Evolutionary conservation across 352 stramenopile species (phyloP).

Genomic region (Globisporangium recalcitrans): DNA sequence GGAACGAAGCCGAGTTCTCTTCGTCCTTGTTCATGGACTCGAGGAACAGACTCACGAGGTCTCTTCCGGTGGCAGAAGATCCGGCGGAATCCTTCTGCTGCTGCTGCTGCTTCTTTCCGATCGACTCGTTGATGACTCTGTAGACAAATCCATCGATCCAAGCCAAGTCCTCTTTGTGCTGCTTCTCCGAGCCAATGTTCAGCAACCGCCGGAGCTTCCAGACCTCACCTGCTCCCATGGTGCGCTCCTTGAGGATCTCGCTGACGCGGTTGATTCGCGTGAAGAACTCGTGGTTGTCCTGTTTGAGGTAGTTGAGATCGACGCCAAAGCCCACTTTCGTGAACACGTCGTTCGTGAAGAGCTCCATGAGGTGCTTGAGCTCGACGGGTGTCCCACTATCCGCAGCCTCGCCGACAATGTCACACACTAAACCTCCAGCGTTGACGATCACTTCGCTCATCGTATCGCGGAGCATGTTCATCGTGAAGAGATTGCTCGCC

Average conservation of each 20-base stretch:
- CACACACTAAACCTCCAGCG: background rate
- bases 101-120: slow-evolving; percentile 1
- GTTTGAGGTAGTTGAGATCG: slow-evolving; percentile 27
- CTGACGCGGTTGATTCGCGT: slow-evolving; percentile 37
- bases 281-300: slow-evolving; percentile 35
- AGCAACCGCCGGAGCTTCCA: slow-evolving; percentile 32
- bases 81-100: background rate
- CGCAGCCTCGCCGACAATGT: background rate
- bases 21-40: background rate
- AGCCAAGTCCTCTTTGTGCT: slow-evolving; percentile 19
- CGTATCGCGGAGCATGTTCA: slow-evolving; percentile 25
- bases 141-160: slow-evolving; percentile 4
- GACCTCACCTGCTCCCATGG: slow-evolving; percentile 28
- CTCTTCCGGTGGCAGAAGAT: background rate
- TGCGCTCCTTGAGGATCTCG: slow-evolving; percentile 26
- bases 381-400: slow-evolving; percentile 22
- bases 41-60: slow-evolving; percentile 11
- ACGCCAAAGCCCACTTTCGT: slow-evolving; percentile 48
- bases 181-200: slow-evolving; percentile 29
- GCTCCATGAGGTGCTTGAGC: slow-evolving; percentile 39
- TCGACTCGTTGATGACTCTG: slow-evolving; percentile 11
- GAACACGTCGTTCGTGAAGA: slow-evolving; percentile 65
- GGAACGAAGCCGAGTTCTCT: background rate
- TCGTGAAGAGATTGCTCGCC: slow-evolving; percentile 25
- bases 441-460: slow-evolving; percentile 17